Base-by-base conservation (phyloP, 768 basidiomycete genomes). In the Macrolepiota dolichaula region DNA sequence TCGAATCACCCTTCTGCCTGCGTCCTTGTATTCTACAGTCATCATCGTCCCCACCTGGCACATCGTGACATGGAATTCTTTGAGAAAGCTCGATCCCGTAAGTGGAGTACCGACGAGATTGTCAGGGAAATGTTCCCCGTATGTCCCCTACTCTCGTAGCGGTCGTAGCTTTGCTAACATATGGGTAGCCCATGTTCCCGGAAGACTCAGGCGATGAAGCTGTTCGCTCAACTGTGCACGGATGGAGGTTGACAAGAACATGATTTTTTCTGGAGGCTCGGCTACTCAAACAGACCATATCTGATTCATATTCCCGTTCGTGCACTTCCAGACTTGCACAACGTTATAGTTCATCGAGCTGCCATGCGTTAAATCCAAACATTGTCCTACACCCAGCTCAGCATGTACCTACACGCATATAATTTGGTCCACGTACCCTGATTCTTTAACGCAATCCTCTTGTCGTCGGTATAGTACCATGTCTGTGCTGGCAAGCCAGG, bases 41-140 rank as follows among this genome's bases (percentile, higher is more conserved):
- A 96, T 63, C 94, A 97, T 65, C 82, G 91, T 0, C 95, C 95
- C 0, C 89, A 89, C 62, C 80, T 94, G 7, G 92, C 92, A 0
- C 78, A 90, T 59, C 83, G 87, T 12, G 95, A 97, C 67, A 84
- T 95, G 77, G 80, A 81, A 2, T 97, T 96, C 72, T 94, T 98
- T 68, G 67, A 68, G 9, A 84, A 82, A 66, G 92, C 91, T 2
- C 68, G 74, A 36, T 72, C 71, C 37, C 71, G 73, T 7, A 90
- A 91, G 0, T 96, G 94, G 96, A 64, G 63, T 4, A 91, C 89
- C 63, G 83, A 91, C 64, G 76, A 89, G 67, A 80, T 95, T 22
- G 67, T 92, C 4, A 85, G 80, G 3, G 79, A 82, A 66, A 82
- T 73, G 61, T 90, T 85, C 65, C 80, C 86, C 29, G 91, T 90